Percentiles rank a stretch among this genome's conserved stretches.
Evolutionary conservation across 345 rosid species (phyloP).

Genomic region (Murraya koenigii): DNA sequence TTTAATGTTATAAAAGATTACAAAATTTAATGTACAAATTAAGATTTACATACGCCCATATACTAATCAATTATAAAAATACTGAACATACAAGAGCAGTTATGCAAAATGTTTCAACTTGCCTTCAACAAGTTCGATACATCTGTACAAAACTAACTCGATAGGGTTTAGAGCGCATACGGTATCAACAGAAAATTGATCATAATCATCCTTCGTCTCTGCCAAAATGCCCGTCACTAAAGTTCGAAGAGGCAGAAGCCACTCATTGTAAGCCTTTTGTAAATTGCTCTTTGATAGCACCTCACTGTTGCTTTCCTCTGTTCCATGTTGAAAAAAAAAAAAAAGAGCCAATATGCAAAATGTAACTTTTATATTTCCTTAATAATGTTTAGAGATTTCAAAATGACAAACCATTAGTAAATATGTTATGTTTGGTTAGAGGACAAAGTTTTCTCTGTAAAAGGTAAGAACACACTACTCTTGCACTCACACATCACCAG

Average conservation of each 20-base stretch:
- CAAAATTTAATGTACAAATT: not conserved
- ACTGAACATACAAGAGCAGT: not conserved
- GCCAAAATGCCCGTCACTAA: conserved; percentile 46
- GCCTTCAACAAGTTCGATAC: conserved; percentile 88
- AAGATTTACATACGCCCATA: not conserved
- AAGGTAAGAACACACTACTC: not conserved
- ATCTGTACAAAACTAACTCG: conserved; percentile 68
- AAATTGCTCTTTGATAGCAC: conserved; percentile 53
- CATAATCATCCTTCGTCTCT: conserved; percentile 43
- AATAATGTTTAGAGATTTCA: not conserved
- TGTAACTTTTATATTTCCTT: not conserved
- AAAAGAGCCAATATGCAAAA: not conserved
- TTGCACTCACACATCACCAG: not conserved
- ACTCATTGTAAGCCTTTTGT: conserved; percentile 59
- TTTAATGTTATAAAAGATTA: not conserved
- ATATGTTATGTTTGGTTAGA: not conserved
- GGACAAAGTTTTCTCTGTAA: not conserved
- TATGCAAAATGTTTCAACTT: conserved; percentile 30
- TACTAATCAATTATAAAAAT: not conserved
- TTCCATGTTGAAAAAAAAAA: conserved; percentile 6
- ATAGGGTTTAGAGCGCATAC: conserved; percentile 55
- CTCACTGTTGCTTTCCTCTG: conserved; percentile 54
- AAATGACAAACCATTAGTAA: not conserved
- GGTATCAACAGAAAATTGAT: conserved; percentile 29
- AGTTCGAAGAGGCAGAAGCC: conserved; percentile 82